These are phyloP conservation scores for Bisporella sp. DNA, from an alignment of 2,329 filamentous ascomycete genomes.

Conservation along the genomic window DNA sequence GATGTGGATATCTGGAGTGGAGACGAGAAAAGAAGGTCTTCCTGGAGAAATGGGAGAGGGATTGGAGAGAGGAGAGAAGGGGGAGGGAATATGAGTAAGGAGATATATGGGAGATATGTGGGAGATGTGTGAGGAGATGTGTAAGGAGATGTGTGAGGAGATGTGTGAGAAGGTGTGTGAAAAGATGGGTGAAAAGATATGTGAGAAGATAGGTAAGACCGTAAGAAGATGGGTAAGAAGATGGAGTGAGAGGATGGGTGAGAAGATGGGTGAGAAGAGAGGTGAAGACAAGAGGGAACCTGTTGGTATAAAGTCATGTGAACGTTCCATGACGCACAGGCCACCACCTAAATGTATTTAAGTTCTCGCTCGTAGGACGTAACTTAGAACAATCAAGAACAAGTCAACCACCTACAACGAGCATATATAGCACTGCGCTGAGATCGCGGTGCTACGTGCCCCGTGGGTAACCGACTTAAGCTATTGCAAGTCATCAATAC, in stretches of 20 bases:
- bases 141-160: conserved; percentile 3
- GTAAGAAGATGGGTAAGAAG: conserved; percentile 2
- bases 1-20: conserved; percentile 4
- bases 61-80: conserved; percentile 3
- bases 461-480: too few relatives aligned
- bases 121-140: conserved; percentile 3
- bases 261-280: conserved; percentile 6
- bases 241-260: conserved; percentile 2
- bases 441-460: too few relatives aligned
- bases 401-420: too few relatives aligned
- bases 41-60: conserved; percentile 6
- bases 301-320: too few relatives aligned
- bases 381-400: too few relatives aligned
- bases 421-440: too few relatives aligned
- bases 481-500: too few relatives aligned
- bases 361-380: too few relatives aligned
- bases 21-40: conserved; percentile 9
- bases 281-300: conserved; percentile 3
- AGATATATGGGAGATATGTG: conserved; percentile 2
- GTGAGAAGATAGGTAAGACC: conserved; percentile 2
- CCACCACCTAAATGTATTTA: too few relatives aligned
- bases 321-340: too few relatives aligned
- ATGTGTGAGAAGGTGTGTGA: conserved; percentile 1
- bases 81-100: conserved; percentile 1
- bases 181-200: conserved; percentile 4